Base-by-base conservation (phyloP, 345 rosid species). In the Eucalyptus regnans region DNA sequence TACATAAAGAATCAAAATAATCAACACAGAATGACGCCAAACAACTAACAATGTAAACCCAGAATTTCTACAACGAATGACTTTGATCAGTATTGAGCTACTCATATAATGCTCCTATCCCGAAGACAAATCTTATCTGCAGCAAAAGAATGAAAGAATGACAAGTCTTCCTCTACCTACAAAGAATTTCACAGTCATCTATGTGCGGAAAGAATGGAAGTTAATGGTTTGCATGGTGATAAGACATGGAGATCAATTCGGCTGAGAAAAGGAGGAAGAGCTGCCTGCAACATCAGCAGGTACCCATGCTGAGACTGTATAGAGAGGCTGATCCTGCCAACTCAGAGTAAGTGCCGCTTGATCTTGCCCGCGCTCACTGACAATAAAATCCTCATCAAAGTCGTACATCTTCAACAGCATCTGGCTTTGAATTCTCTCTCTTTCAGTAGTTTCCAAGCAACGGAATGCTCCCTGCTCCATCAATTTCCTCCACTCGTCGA, bases 311-410 rank as follows among this genome's bases (percentile, higher is more conserved):
- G 99, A 98, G 93, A 97, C 94, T 7, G 99, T 94, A 48, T 93
- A 97, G 54, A 98, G 98, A 60, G 97, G 95, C 92, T 97, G 98
- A 90, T 95, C 98, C 88, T 91, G 91, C 97, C 98, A 96, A 90
- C 94, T 94, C 50, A 98, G 91, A 14, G 99, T 96, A 5, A 96
- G 90, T 46, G 95, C 99, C 8, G 66, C 91, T 16, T 89, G 93
- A 20, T 92, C 95, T 86, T 90, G 90, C 86, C 93, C 93, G 91
- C 92, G 94, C 90, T 86, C 93, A 62, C 90, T 89, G 17, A 94
- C 94, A 25, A 89, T 84, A 88, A 93, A 96, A 37, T 92, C 91
- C 49, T 88, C 96, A 64, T 90, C 68, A 5, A 94, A 90, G 58
- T 54, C 83, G 9, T 95, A 96, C 99, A 97, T 97, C 93, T 93